phyloP scores from a whole-genome alignment of 495 filamentous ascomycete species.

The Xylaria telfairii region DNA sequence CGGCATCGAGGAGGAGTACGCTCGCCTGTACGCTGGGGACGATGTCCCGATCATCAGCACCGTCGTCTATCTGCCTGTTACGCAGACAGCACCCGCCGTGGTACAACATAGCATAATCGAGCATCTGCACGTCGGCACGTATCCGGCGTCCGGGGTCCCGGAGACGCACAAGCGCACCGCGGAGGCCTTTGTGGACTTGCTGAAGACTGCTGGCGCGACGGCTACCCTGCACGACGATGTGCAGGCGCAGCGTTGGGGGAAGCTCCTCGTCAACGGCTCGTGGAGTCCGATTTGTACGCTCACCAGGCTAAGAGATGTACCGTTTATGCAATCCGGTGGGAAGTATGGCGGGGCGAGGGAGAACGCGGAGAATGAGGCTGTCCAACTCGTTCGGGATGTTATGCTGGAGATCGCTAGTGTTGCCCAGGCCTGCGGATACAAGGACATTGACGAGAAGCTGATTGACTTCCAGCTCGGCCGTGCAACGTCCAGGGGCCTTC shows the following conservation, averaged over 20 bases:
- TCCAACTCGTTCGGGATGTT: conserved; percentile 45
- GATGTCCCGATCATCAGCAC: conserved; percentile 47
- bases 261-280: conserved; percentile 56
- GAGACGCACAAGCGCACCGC: conserved; percentile 38
- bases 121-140: conserved; percentile 54
- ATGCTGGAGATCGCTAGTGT: conserved; percentile 59
- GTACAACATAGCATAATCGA: conserved; percentile 45
- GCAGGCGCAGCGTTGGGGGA: conserved; percentile 58
- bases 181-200: conserved; percentile 43
- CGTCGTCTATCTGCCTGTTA: conserved; percentile 57
- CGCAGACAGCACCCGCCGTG: conserved; percentile 46
- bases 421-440: conserved; percentile 51
- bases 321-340: conserved; percentile 46
- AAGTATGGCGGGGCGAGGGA: background rate
- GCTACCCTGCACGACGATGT: conserved; percentile 52
- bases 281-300: conserved; percentile 63
- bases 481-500: conserved; percentile 37
- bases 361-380: conserved; percentile 32
- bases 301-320: conserved; percentile 49
- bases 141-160: conserved; percentile 40
- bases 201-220: conserved; percentile 47
- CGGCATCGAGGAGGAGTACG: conserved; percentile 57
- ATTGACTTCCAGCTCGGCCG: conserved; percentile 47
- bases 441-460: conserved; percentile 44
- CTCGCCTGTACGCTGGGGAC: conserved; percentile 50